Conservation (phyloP, 805 yeast genomes). For the Ogataea pini region DNA sequence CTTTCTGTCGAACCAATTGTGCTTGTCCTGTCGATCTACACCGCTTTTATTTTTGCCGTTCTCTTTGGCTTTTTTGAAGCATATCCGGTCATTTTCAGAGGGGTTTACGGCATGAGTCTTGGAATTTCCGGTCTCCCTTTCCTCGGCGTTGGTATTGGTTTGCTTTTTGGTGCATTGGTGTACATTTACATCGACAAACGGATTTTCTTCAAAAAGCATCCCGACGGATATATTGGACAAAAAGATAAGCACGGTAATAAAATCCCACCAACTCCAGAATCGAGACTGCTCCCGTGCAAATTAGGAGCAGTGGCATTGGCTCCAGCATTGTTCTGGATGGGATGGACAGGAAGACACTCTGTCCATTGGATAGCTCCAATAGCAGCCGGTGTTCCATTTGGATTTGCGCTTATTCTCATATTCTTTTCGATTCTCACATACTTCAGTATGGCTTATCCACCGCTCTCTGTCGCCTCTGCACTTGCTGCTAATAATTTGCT, state of each 20-base stretch:
- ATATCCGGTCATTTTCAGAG: constrained; percentile 70
- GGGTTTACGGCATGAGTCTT: constrained; percentile 55
- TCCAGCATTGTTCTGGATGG: constrained; percentile 74
- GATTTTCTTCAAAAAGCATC: constrained; percentile 54
- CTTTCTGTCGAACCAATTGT: constrained; percentile 75
- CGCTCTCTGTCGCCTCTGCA: constrained; percentile 79
- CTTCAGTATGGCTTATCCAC: constrained; percentile 72
- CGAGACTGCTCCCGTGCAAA: constrained; percentile 58
- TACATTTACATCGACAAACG: constrained; percentile 52
- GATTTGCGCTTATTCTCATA: constrained; percentile 69
- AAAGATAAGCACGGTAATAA: constrained; percentile 59
- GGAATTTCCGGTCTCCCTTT: constrained; percentile 73
- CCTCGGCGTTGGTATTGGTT: constrained; percentile 70
- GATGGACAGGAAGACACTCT: constrained; percentile 63
- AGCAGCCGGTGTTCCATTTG: constrained; percentile 76
- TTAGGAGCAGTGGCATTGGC: constrained; percentile 70
- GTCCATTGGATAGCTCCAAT: constrained; percentile 80
- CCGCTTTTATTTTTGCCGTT: constrained; percentile 76
- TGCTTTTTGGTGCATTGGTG: constrained; percentile 53
- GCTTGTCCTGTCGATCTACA: constrained; percentile 63
- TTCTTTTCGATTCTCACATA: constrained; percentile 71
- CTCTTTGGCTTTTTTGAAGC: constrained; percentile 81
- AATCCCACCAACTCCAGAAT: constrained; percentile 59
- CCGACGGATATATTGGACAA: constrained; percentile 60
- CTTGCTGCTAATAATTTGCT: constrained; percentile 83